These are phyloP conservation scores for Isochrysis galbana DNA, from an alignment of 78 protist species.

Conservation along the genomic window DNA sequence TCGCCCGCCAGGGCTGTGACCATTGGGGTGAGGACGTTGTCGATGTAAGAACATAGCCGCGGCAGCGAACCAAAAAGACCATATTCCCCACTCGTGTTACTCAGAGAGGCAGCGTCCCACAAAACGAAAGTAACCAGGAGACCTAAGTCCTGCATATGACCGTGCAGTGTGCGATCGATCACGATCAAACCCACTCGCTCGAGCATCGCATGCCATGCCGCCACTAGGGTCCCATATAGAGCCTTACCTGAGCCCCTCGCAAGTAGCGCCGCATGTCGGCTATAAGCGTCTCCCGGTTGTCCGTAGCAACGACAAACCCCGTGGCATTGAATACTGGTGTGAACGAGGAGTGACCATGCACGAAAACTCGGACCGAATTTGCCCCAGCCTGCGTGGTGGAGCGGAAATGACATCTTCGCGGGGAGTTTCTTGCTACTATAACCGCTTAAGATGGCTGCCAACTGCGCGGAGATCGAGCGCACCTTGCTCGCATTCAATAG, in stretches of 20 bases:
- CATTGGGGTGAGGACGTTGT: neutral
- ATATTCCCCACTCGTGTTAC: neutral
- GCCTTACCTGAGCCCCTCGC: neutral
- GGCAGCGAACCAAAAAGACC: neutral
- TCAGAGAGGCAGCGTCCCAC: neutral
- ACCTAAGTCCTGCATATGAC: neutral
- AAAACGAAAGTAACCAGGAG: neutral
- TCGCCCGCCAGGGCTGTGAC: neutral
- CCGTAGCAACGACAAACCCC: neutral
- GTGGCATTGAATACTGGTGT: neutral
- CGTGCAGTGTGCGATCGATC: too few species aligned
- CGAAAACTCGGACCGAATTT: neutral
- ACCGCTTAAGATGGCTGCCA: too few species aligned
- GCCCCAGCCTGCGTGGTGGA: neutral
- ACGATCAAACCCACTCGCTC: too few species aligned
- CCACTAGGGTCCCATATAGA: too few species aligned
- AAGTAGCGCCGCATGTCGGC: slow-evolving; percentile 1
- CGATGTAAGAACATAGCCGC: neutral
- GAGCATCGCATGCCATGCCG: too few species aligned
- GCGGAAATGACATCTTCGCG: too few species aligned
- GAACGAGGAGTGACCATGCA: neutral
- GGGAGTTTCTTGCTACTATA: too few species aligned
- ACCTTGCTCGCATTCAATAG: too few species aligned
- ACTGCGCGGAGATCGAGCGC: too few species aligned
- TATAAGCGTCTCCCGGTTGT: neutral